Evolutionary conservation across 2,329 filamentous ascomycete species (phyloP), one percentile per base, ranked within the genome.

Genomic region (Epichloe uncinata): DNA sequence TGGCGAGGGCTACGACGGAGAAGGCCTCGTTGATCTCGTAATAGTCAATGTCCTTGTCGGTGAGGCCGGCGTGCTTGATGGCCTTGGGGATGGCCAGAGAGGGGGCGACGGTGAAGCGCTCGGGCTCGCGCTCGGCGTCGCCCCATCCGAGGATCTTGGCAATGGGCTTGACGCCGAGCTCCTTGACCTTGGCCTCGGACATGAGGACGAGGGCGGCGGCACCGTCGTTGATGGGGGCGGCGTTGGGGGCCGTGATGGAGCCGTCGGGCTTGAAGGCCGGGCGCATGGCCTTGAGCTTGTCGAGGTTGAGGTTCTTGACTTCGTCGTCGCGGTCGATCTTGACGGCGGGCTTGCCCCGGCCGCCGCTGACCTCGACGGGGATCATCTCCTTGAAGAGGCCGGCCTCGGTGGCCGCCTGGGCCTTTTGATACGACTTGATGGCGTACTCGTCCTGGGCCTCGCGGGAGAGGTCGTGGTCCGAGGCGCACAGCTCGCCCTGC

Each of bases 1-100:
- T 98, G 58, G 93, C 90, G 48, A 98, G 78, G 38, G 93, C 88
- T 55, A 98, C 93, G 46, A 95, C 93, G 55, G 87, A 93, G 76
- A 98, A 98, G 41, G 93, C 93, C 76, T 98, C 93, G 75, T 98
- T 98, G 77, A 98, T 96, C 77, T 98, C 93, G 69, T 93, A 98
- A 60, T 82, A 93, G 63, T 97, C 91, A 52, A 98, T 77, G 52
- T 87, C 77, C 55, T 84, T 80, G 58, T 82, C 77, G 51, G 81
- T 78, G 54, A 98, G 72, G 55, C 87, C 86, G 54, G 93, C 93
- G 71, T 98, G 91, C 77, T 91, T 89, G 63, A 98, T 80, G 52
- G 93, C 93, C 77, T 97, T 98, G 66, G 93, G 93, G 61, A 98
- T 94, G 57, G 93, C 93, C 50, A 97, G 79, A 18, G 93, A 80